phyloP scores from a whole-genome alignment of 768 basidiomycete genomes.

The Cystofilobasidium capitatum region DNA sequence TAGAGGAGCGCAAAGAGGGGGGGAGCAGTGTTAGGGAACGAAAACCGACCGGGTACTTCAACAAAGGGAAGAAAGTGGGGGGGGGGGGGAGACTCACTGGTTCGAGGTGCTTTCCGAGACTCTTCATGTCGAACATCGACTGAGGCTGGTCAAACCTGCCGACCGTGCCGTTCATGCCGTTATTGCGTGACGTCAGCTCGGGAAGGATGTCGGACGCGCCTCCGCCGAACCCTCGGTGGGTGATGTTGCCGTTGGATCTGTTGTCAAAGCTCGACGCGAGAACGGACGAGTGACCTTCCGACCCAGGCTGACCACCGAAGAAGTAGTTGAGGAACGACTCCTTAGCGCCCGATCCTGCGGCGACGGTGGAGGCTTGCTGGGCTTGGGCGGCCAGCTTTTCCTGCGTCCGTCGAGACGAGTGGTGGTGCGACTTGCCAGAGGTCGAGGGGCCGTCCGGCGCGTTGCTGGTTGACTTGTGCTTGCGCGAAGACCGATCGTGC shows the following conservation, averaged over 20 bases:
- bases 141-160: conserved; percentile 37
- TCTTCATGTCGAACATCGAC: conserved; percentile 97
- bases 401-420: conserved; percentile 28
- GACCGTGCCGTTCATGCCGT: conserved; percentile 1
- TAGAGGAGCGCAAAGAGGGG: not conserved
- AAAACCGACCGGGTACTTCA: too few relatives aligned
- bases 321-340: conserved; percentile 97
- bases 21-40: not conserved
- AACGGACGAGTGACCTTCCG: conserved; percentile 19
- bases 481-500: conserved; percentile 60
- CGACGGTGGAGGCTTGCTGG: not conserved
- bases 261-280: conserved; percentile 14
- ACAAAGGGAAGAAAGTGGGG: not conserved
- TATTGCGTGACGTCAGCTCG: conserved; percentile 5
- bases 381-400: conserved; percentile 30
- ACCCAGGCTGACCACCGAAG: conserved; percentile 68
- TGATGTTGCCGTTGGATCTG: not conserved
- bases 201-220: conserved; percentile 23
- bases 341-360: conserved; percentile 15
- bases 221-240: conserved; percentile 9
- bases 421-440: conserved; percentile 36
- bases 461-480: conserved; percentile 31
- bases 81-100: conserved; percentile 54
- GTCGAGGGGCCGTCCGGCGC: conserved; percentile 19
- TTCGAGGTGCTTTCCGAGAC: conserved; percentile 91